Percentiles rank a stretch among this genome's conserved stretches.
phyloP scores from a whole-genome alignment of 495 filamentous ascomycete genomes.

The Aspergillus bertholletiae region DNA sequence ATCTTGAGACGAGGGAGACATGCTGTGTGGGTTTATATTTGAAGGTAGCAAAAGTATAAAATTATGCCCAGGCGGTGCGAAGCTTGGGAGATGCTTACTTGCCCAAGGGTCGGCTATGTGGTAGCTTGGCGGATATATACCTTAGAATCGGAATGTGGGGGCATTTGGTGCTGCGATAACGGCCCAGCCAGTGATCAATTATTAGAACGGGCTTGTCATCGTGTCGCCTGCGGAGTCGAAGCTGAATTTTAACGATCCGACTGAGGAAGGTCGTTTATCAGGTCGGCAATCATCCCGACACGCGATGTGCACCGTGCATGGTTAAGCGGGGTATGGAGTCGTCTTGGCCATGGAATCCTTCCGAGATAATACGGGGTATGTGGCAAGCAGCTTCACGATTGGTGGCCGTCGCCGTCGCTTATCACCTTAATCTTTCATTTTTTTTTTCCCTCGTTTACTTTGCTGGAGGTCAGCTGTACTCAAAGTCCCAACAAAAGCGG shows the following conservation, averaged over 20 bases:
- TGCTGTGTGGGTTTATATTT: too few relatives aligned
- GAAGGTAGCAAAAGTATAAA: background rate
- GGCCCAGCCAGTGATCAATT: too few relatives aligned
- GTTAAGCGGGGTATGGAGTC: background rate
- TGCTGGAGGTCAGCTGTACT: background rate
- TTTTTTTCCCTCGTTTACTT: background rate
- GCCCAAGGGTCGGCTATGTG: too few relatives aligned
- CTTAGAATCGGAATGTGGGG: too few relatives aligned
- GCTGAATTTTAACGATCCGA: too few relatives aligned
- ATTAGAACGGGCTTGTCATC: too few relatives aligned
- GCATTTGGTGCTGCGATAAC: too few relatives aligned
- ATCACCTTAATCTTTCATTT: conserved; percentile 5
- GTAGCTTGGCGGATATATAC: too few relatives aligned
- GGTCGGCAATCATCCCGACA: background rate
- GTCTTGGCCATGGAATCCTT: background rate
- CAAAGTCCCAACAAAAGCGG: background rate
- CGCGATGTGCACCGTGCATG: background rate
- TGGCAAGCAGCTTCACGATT: background rate
- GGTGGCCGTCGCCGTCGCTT: conserved; percentile 5
- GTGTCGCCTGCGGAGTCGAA: too few relatives aligned
- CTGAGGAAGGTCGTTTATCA: background rate
- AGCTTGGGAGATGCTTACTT: too few relatives aligned
- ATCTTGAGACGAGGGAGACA: too few relatives aligned
- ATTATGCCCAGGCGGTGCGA: too few relatives aligned
- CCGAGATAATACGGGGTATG: background rate